Evolutionary conservation across 2,329 filamentous ascomycete genomes (phyloP).

Genomic region (Fusarium virguliforme): DNA sequence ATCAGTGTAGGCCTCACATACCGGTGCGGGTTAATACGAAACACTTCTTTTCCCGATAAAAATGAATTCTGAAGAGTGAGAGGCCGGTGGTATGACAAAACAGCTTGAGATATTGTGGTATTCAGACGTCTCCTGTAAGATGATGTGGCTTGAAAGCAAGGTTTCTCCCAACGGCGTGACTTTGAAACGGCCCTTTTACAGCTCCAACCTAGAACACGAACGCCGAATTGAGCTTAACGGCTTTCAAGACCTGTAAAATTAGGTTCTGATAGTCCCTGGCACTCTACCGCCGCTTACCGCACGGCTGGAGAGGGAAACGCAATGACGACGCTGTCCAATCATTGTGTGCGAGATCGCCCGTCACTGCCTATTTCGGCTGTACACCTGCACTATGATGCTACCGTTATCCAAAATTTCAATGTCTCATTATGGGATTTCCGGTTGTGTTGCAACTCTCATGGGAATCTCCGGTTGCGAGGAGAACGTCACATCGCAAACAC

Average conservation of each 20-base stretch:
- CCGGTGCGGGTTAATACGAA: too few relatives aligned
- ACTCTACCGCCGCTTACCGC: constrained; percentile 2
- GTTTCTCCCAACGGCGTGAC: constrained; percentile 6
- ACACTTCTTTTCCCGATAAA: too few relatives aligned
- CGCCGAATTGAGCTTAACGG: not conserved
- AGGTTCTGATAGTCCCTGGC: not conserved
- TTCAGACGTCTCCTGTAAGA: not conserved
- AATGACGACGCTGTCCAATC: not conserved
- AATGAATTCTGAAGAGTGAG: not conserved
- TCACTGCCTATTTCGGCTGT: not conserved
- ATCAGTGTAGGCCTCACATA: too few relatives aligned
- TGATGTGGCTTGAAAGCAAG: not conserved
- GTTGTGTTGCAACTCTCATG: not conserved
- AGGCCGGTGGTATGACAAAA: too few relatives aligned
- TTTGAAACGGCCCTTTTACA: constrained; percentile 8
- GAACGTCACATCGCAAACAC: not conserved
- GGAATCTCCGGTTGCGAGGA: not conserved
- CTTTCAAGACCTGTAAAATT: not conserved
- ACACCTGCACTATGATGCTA: not conserved
- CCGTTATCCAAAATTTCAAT: not conserved
- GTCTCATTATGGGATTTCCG: not conserved
- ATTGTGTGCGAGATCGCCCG: not conserved
- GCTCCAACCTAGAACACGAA: constrained; percentile 4
- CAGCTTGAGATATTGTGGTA: not conserved
- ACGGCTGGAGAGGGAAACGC: not conserved